A percentile compares a stretch with the other conserved stretches of the same genome.
Conservation (phyloP, 2,329 filamentous ascomycete genomes). For the Talaromyces sp. region DNA sequence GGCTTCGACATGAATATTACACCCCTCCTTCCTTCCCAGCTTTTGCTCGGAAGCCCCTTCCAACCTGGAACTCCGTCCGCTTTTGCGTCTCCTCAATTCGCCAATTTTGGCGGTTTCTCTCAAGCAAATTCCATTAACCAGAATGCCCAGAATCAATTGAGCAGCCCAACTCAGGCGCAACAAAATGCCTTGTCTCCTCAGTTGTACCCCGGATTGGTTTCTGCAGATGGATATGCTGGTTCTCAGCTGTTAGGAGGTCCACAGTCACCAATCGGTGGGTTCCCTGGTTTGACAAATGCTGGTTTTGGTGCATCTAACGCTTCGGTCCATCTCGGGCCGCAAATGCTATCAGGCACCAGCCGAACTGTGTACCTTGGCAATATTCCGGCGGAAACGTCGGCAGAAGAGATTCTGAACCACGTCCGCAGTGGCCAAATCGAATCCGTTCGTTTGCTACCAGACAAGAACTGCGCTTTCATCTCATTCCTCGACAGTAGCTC, state of each 20-base stretch:
- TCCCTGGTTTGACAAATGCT: conserved; percentile 60
- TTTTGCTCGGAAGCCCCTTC: conserved; percentile 93
- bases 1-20: conserved; percentile 98
- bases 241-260: conserved; percentile 76
- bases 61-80: conserved; percentile 89
- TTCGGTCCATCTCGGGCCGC: conserved; percentile 71
- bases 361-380: conserved; percentile 96
- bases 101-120: conserved; percentile 75
- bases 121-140: conserved; percentile 58
- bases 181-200: conserved; percentile 68
- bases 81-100: conserved; percentile 88
- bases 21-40: conserved; percentile 86
- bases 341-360: conserved; percentile 83
- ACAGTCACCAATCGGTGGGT: conserved; percentile 80
- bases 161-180: conserved; percentile 71
- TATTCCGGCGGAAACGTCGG: conserved; percentile 94
- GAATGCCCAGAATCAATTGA: conserved; percentile 57
- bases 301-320: conserved; percentile 64
- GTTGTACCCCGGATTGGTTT: conserved; percentile 79
- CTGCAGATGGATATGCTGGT: conserved; percentile 76
- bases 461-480: conserved; percentile 99
- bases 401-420: conserved; percentile 93
- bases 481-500: conserved; percentile 97
- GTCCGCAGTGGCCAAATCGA: conserved; percentile 97
- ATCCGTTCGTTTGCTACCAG: conserved; percentile 91